Percentiles rank a stretch among this genome's conserved stretches.
Conservation (phyloP, 2,329 filamentous ascomycete genomes). For the Lachnellula cervina region DNA sequence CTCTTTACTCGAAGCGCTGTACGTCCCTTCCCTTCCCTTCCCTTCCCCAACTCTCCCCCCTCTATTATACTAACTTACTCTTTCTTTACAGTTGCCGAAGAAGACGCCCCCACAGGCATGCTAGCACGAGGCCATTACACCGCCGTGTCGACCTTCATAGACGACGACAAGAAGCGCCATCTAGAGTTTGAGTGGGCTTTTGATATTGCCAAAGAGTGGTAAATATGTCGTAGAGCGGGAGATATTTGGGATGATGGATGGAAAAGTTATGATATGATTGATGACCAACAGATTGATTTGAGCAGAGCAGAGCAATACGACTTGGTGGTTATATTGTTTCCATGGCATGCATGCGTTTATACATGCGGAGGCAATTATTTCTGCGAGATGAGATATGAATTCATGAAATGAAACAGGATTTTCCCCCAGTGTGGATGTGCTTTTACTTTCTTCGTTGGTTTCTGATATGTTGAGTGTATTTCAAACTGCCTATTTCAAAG, state of each 20-base stretch:
- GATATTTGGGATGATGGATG: neutral
- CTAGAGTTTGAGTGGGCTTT: slow-evolving; percentile 94
- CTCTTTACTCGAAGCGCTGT: slow-evolving; percentile 88
- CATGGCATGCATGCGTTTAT: neutral
- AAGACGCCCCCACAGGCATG: slow-evolving; percentile 90
- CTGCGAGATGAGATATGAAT: neutral
- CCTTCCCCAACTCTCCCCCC: neutral
- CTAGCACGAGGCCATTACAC: slow-evolving; percentile 86
- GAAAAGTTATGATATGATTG: neutral
- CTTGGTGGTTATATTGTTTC: neutral
- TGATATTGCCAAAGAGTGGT: slow-evolving; percentile 96
- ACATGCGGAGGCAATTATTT: neutral
- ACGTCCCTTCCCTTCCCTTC: slow-evolving; percentile 45
- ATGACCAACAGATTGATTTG: neutral
- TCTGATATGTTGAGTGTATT: neutral
- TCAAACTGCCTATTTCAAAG: neutral
- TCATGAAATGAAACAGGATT: neutral
- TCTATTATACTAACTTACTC: slow-evolving; percentile 3
- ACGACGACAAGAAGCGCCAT: slow-evolving; percentile 90
- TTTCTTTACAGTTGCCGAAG: slow-evolving; percentile 64
- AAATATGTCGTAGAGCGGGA: slow-evolving; percentile 25
- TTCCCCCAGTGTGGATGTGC: neutral
- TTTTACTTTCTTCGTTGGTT: neutral
- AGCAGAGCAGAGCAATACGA: neutral
- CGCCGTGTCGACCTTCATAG: slow-evolving; percentile 83